Base-by-base conservation (phyloP, 257 asterid species). In the Forsythia suspensa region DNA sequence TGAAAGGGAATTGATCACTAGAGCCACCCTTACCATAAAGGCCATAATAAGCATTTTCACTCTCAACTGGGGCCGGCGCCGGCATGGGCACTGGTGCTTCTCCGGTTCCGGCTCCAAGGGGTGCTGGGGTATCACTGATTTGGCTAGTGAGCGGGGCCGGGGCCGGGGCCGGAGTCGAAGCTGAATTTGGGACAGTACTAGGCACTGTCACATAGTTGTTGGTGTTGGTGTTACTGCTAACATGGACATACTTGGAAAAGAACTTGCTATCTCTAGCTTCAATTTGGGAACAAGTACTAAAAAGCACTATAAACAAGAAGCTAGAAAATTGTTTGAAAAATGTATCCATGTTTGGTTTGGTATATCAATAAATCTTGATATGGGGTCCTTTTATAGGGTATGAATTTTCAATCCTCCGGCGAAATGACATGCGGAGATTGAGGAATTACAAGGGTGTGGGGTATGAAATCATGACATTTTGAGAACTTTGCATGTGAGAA, bases 201-300 rank as follows among this genome's bases (percentile, higher is more conserved):
- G 76, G 79, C 39, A 79, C 10, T 34, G 80, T 83, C 8, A 81
- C 82, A 34, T 55, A 72, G 12, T 69, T 81, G 9, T 61, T 84
- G 10, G 8, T 43, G 55, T 72, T 63, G 70, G 57, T 61, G 77
- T 72, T 79, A 52, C 71, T 41, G 72, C 43, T 77, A 3, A 84
- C 65, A 65, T 86, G 85, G 38, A 77, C 21, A 68, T 77, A 71
- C 66, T 82, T 84, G 71, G 79, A 77, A 78, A 90, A 85, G 82
- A 89, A 89, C 76, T 80, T 80, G 82, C 92, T 80, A 42, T 76
- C 72, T 80, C 92, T 90, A 44, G 91, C 92, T 79, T 90, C 87
- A 74, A 61, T 80, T 43, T 80, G 87, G 68, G 73, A 52, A 46
- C 81, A 77, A 71, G 81, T 34, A 43, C 51, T 43, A 8, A 71